Conservation (phyloP, 805 yeast genomes). For the Cyberlindnera mycetangii region DNA sequence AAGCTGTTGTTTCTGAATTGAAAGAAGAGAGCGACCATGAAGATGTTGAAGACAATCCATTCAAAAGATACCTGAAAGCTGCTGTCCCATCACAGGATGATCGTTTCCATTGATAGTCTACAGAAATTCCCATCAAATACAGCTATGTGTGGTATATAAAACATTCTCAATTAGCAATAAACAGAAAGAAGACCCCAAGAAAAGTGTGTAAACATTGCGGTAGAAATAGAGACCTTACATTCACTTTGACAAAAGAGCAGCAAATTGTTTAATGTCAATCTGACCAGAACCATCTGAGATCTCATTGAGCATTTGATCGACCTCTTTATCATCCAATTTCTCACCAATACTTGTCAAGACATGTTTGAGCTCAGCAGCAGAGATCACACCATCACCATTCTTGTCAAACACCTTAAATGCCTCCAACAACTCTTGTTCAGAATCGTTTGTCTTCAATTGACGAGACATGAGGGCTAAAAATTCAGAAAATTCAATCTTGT, state of each 20-base stretch:
- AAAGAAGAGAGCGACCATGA: constrained; percentile 10
- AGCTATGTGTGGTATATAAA: background rate
- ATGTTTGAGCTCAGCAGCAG: constrained; percentile 94
- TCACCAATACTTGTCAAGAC: constrained; percentile 98
- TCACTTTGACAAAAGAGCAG: constrained; percentile 81
- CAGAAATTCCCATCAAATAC: too few species aligned
- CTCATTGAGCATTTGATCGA: constrained; percentile 94
- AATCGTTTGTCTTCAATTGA: constrained; percentile 94
- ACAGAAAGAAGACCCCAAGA: background rate
- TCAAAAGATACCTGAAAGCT: constrained; percentile 33
- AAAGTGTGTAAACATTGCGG: too few species aligned
- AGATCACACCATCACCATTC: constrained; percentile 95
- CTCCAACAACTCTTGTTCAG: constrained; percentile 95
- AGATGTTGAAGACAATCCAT: constrained; percentile 33
- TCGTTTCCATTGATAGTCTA: constrained; percentile 28
- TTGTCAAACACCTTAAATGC: constrained; percentile 96
- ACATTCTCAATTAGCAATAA: constrained; percentile 1
- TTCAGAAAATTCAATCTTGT: constrained; percentile 79
- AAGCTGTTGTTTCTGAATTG: constrained; percentile 1
- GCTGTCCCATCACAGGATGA: constrained; percentile 38
- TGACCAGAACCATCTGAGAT: constrained; percentile 97
- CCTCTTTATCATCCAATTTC: constrained; percentile 93
- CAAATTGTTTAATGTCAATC: constrained; percentile 94
- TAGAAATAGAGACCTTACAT: background rate
- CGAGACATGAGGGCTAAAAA: constrained; percentile 76